phyloP scores from a whole-genome alignment of 352 stramenopile genomes.

The Pilasporangium apinafurcum region DNA sequence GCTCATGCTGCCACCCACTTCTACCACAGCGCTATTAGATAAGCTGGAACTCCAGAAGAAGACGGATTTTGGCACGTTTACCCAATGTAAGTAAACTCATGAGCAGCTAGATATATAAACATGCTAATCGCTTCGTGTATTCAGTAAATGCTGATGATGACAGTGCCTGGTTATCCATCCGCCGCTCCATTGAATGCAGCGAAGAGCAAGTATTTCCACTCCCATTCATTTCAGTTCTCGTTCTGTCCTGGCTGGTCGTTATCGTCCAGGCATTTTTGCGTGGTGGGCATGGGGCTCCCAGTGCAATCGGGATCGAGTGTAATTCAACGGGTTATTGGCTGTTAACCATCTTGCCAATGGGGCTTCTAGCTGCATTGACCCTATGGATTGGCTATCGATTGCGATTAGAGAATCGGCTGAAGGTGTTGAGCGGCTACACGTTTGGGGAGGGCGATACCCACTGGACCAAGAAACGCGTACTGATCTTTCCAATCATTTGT shows the following conservation, averaged over 20 bases:
- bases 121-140: no score
- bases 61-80: no score
- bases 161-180: slow-evolving; percentile 24
- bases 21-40: no score
- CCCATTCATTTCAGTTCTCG: slow-evolving; percentile 40
- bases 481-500: slow-evolving; percentile 92
- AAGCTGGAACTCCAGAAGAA: slow-evolving; percentile 12
- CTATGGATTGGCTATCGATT: slow-evolving; percentile 48
- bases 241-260: slow-evolving; percentile 66
- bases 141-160: slow-evolving; percentile 31
- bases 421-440: slow-evolving; percentile 50
- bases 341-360: slow-evolving; percentile 80
- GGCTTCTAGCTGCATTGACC: slow-evolving; percentile 58
- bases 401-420: slow-evolving; percentile 64
- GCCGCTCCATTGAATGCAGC: slow-evolving; percentile 32
- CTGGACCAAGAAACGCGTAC: slow-evolving; percentile 86
- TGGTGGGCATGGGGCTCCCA: slow-evolving; percentile 59
- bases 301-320: slow-evolving; percentile 90
- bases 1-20: no score
- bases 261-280: slow-evolving; percentile 67
- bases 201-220: slow-evolving; percentile 55
- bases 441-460: slow-evolving; percentile 94
- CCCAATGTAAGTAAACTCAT: no score
- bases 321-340: slow-evolving; percentile 91
- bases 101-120: no score